Evolutionary conservation across 2,329 filamentous ascomycete species (phyloP).

Genomic region (Penicillium sp.): DNA sequence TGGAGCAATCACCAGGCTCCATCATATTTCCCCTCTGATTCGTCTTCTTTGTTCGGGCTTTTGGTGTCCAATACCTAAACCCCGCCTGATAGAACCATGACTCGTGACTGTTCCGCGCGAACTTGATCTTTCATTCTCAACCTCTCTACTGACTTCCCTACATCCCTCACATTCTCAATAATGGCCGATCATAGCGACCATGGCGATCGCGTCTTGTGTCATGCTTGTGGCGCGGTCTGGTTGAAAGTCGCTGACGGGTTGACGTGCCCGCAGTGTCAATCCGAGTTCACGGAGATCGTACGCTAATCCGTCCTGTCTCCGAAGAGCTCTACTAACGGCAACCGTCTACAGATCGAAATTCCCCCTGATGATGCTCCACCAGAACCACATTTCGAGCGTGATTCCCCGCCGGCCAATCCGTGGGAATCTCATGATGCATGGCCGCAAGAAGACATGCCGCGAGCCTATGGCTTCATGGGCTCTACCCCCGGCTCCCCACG

Average conservation of each 20-base stretch:
- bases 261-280: constrained; percentile 72
- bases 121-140: constrained; percentile 8
- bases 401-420: constrained; percentile 28
- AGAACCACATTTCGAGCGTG: constrained; percentile 18
- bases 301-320: constrained; percentile 29
- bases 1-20: neutral
- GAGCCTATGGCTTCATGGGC: neutral
- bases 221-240: constrained; percentile 80
- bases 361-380: constrained; percentile 29
- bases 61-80: constrained; percentile 1
- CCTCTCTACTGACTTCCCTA: neutral
- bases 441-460: constrained; percentile 35
- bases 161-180: neutral
- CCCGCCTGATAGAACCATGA: constrained; percentile 23
- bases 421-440: constrained; percentile 51
- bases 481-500: constrained; percentile 17
- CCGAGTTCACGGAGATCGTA: constrained; percentile 85
- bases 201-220: constrained; percentile 77
- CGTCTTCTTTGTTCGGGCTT: neutral
- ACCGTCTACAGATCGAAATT: constrained; percentile 31
- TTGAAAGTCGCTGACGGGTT: constrained; percentile 65
- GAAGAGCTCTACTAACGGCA: neutral
- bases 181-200: constrained; percentile 51
- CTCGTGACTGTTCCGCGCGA: constrained; percentile 20
- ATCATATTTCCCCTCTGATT: neutral